Conservation (phyloP, 139 green algal species). For the Raphidocelis subcapitata region DNA sequence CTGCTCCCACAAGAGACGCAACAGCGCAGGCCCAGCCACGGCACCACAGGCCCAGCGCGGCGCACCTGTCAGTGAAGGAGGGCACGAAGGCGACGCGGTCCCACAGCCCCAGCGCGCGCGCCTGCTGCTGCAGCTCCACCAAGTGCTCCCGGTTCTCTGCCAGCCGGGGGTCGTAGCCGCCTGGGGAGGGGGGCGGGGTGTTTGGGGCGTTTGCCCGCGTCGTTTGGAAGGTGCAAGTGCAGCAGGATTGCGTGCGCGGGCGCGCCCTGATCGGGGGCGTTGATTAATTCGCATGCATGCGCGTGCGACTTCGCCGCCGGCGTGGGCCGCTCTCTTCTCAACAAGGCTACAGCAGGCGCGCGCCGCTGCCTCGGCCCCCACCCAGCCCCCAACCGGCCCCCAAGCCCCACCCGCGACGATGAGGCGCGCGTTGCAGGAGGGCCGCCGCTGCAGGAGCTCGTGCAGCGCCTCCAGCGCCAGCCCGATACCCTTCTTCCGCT, state of each 20-base stretch:
- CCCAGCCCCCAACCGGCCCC: too few relatives aligned
- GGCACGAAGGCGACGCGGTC: constrained; percentile 79
- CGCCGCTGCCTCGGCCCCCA: background rate
- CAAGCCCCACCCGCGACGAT: background rate
- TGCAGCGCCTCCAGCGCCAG: constrained; percentile 82
- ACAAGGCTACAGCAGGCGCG: too few relatives aligned
- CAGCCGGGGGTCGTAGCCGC: constrained; percentile 89
- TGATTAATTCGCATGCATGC: too few relatives aligned
- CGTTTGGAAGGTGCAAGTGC: too few relatives aligned
- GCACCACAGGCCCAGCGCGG: background rate
- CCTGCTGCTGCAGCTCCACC: constrained; percentile 66
- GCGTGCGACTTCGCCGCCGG: too few relatives aligned
- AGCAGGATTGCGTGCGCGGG: too few relatives aligned
- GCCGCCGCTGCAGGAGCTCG: constrained; percentile 35
- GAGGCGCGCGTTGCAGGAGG: background rate
- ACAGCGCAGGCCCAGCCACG: background rate
- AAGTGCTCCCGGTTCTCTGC: constrained; percentile 89
- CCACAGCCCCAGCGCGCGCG: constrained; percentile 48
- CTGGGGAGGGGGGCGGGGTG: constrained; percentile 60
- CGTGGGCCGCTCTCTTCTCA: too few relatives aligned
- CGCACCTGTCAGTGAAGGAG: constrained; percentile 78
- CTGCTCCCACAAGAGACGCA: too few relatives aligned
- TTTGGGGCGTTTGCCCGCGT: too few relatives aligned
- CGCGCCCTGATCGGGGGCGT: too few relatives aligned
- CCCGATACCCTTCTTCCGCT: constrained; percentile 95